These are phyloP conservation scores for Penicillium turbatum DNA, from an alignment of 495 filamentous ascomycete species.

Conservation along the genomic window DNA sequence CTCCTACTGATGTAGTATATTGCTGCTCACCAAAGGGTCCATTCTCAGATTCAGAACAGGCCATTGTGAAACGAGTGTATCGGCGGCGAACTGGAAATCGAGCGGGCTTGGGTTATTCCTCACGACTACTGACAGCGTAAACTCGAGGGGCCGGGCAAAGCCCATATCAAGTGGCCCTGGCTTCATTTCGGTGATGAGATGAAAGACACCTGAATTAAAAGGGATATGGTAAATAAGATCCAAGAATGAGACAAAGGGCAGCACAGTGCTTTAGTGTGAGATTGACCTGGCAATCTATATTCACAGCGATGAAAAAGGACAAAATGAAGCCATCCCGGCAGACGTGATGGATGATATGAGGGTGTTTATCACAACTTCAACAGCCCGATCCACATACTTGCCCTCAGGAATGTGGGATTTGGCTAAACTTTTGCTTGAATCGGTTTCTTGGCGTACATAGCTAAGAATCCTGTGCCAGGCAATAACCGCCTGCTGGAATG, in stretches of 20 bases:
- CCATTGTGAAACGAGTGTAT: constrained; percentile 8
- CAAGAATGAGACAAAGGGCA: background rate
- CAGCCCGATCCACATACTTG: background rate
- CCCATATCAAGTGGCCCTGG: constrained; percentile 6
- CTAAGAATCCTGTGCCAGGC: background rate
- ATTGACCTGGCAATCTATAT: background rate
- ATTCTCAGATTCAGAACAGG: constrained; percentile 7
- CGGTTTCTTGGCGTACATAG: background rate
- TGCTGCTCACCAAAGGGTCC: constrained; percentile 1
- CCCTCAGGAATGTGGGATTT: constrained; percentile 1
- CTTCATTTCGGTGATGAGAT: background rate
- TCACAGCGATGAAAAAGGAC: background rate
- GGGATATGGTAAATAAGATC: background rate
- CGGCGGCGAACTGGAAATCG: constrained; percentile 8
- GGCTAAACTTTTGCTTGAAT: background rate
- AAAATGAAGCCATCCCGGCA: background rate
- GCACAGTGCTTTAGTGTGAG: background rate
- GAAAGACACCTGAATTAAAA: background rate
- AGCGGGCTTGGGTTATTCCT: constrained; percentile 5
- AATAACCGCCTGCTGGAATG: background rate
- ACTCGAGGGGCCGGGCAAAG: constrained; percentile 7
- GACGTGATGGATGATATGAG: background rate
- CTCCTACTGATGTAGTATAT: background rate
- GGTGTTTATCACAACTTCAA: background rate
- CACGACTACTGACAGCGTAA: constrained; percentile 2